These are phyloP conservation scores for Coemansia sp. DNA, from an alignment of 192 early-diverging fungal species.

Conservation along the genomic window DNA sequence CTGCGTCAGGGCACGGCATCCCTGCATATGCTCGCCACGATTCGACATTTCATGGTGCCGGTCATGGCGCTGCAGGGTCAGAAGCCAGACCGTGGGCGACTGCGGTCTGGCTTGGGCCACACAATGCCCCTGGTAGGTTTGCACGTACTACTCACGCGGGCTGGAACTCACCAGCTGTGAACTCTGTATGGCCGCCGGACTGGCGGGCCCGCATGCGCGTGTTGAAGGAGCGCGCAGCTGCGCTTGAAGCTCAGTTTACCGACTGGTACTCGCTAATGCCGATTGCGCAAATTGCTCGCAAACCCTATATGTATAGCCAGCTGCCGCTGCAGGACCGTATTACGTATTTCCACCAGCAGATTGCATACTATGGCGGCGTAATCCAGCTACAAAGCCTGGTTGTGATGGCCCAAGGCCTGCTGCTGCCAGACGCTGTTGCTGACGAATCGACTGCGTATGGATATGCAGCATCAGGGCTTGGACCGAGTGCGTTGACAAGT, in stretches of 20 bases:
- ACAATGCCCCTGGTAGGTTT: constrained; percentile 13
- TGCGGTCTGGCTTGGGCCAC: constrained; percentile 38
- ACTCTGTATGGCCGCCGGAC: constrained; percentile 44
- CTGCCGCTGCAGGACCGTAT: constrained; percentile 49
- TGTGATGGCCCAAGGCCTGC: constrained; percentile 36
- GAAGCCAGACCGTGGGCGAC: constrained; percentile 18
- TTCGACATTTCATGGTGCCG: not conserved
- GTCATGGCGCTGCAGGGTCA: not conserved
- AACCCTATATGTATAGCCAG: constrained; percentile 42
- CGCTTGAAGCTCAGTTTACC: constrained; percentile 37
- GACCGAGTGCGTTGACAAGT: constrained; percentile 31
- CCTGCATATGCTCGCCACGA: constrained; percentile 17
- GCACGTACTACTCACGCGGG: constrained; percentile 12
- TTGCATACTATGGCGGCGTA: constrained; percentile 47
- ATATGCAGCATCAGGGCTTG: not conserved
- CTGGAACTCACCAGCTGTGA: constrained; percentile 26
- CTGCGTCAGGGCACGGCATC: not conserved
- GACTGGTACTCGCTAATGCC: constrained; percentile 52
- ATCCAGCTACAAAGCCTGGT: constrained; percentile 49
- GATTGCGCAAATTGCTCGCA: constrained; percentile 33
- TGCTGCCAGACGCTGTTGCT: constrained; percentile 35
- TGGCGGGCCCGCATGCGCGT: constrained; percentile 53
- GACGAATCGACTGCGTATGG: constrained; percentile 14
- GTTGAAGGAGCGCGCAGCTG: constrained; percentile 34
- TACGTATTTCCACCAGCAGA: constrained; percentile 50